A percentile compares a stretch with the other conserved stretches of the same genome.
phyloP scores from a whole-genome alignment of 75 land plant species.

The Isoetes taiwanensis region DNA sequence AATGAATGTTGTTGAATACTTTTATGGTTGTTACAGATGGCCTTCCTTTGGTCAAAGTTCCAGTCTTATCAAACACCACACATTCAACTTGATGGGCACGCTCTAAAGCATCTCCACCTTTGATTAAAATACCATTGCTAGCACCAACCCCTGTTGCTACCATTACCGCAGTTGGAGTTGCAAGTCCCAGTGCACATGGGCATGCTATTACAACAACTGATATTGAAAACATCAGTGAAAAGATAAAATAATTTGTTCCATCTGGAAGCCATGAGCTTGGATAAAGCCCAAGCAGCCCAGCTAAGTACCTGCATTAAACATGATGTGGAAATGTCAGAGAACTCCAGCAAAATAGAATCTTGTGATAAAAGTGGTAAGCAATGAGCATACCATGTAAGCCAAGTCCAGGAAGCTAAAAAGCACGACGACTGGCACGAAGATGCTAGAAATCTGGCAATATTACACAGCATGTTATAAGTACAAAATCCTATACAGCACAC shows the following conservation, averaged over 20 bases:
- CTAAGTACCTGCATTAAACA: conserved; percentile 46
- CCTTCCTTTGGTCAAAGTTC: conserved; percentile 78
- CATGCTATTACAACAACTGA: conserved; percentile 81
- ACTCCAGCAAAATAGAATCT: neutral
- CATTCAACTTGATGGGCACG: conserved; percentile 74
- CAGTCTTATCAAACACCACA: conserved; percentile 91
- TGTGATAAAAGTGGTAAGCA: neutral
- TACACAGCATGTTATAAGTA: too few relatives aligned
- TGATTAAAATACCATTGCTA: conserved; percentile 75
- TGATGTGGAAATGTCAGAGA: neutral
- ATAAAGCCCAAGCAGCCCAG: conserved; percentile 47
- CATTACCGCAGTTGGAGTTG: conserved; percentile 98
- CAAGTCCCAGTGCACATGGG: conserved; percentile 95
- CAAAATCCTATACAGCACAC: too few relatives aligned
- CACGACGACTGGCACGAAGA: conserved; percentile 86
- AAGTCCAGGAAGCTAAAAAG: conserved; percentile 48
- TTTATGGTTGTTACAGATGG: conserved; percentile 59
- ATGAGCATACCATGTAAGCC: conserved; percentile 48
- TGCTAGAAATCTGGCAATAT: conserved; percentile 65
- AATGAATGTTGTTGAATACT: conserved; percentile 35
- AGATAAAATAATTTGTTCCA: conserved; percentile 63
- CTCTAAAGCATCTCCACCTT: conserved; percentile 88
- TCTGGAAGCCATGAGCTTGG: conserved; percentile 72
- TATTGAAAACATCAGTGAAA: conserved; percentile 90
- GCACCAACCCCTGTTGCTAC: conserved; percentile 98